These are phyloP conservation scores for Ramicandelaber brevisporus DNA, from an alignment of 192 early-diverging fungal species.

Conservation along the genomic window DNA sequence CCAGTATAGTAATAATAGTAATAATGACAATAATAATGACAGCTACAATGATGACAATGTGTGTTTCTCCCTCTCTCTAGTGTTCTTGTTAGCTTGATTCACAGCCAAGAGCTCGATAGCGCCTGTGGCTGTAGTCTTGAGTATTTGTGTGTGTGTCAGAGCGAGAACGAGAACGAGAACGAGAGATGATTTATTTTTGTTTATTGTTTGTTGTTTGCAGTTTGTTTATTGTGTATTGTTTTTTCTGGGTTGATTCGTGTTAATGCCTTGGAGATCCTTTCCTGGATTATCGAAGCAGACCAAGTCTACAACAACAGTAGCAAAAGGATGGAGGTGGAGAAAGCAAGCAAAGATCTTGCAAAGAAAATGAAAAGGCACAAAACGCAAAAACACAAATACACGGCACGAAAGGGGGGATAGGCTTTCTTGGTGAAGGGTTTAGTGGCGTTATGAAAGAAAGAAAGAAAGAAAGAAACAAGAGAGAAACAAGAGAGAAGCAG, in stretches of 20 bases:
- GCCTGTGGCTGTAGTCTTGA: no score
- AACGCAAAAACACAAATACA: neutral
- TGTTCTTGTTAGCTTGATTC: neutral
- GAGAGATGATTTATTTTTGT: no score
- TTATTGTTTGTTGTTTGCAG: no score
- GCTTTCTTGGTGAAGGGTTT: neutral
- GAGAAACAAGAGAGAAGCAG: neutral
- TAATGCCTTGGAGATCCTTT: neutral
- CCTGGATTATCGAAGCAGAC: neutral
- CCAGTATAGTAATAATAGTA: neutral
- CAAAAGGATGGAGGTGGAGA: neutral
- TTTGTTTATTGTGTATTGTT: no score
- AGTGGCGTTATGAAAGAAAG: neutral
- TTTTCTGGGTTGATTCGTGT: conserved; percentile 1
- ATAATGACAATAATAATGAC: neutral
- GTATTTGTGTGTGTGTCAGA: no score
- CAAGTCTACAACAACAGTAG: neutral
- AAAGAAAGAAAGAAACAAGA: neutral
- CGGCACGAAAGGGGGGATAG: neutral
- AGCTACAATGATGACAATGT: neutral
- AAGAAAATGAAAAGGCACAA: neutral
- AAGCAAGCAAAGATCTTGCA: neutral
- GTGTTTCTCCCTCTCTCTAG: neutral
- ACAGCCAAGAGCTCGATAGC: no score
- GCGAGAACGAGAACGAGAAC: no score